These are phyloP conservation scores for Neonectria magnoliae DNA, from an alignment of 2,329 filamentous ascomycete species.

Conservation along the genomic window DNA sequence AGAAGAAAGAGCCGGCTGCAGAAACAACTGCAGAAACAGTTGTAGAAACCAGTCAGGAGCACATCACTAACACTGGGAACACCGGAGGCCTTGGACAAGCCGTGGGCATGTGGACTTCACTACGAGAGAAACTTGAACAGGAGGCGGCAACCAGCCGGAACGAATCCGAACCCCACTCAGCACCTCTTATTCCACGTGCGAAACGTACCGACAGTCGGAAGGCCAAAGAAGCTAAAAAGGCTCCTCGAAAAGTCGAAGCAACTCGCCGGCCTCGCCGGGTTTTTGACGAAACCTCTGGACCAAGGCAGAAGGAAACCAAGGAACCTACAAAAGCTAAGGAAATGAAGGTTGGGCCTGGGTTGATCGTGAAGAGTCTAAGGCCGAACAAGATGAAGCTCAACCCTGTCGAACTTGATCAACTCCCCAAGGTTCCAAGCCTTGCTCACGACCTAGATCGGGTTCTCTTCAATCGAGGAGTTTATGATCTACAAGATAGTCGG, in stretches of 20 bases:
- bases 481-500: conserved; percentile 87
- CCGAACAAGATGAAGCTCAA: conserved; percentile 41
- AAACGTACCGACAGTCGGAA: neutral
- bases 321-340: neutral
- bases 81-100: neutral
- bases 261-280: neutral
- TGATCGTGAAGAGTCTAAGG: conserved; percentile 44
- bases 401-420: conserved; percentile 47
- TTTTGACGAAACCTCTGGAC: neutral
- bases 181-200: neutral
- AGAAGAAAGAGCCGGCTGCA: neutral
- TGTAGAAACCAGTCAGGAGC: neutral
- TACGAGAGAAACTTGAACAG: conserved; percentile 41
- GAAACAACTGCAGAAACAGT: neutral
- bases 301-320: conserved; percentile 9
- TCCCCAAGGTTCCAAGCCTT: conserved; percentile 65
- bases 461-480: conserved; percentile 95
- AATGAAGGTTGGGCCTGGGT: conserved; percentile 7
- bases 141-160: neutral
- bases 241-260: neutral
- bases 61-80: neutral
- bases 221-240: neutral
- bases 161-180: neutral
- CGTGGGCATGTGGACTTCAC: conserved; percentile 42
- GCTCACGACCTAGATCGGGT: conserved; percentile 84